A percentile compares a stretch with the other conserved stretches of the same genome.
These are phyloP conservation scores for Tylopilus sp. DNA, from an alignment of 768 basidiomycete species.

Conservation along the genomic window DNA sequence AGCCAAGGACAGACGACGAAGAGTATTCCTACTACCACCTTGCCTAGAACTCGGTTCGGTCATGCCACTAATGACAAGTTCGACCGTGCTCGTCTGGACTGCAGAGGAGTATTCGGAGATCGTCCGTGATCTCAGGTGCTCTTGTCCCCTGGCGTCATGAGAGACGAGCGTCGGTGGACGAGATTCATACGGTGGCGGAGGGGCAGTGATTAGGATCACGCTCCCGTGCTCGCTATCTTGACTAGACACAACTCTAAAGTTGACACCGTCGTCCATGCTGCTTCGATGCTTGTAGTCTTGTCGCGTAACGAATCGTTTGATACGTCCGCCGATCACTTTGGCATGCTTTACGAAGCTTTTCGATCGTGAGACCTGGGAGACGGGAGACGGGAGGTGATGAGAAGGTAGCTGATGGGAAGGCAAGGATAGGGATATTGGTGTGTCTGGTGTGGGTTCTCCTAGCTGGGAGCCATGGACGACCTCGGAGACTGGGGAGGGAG, in stretches of 20 bases:
- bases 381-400: neutral
- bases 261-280: conserved; percentile 21
- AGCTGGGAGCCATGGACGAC: conserved; percentile 1
- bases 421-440: conserved; percentile 1
- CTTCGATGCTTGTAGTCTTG: conserved; percentile 8
- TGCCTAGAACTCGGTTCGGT: conserved; percentile 14
- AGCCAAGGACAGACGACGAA: conserved; percentile 31
- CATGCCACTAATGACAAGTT: conserved; percentile 3
- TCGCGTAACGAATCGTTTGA: conserved; percentile 26
- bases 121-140: conserved; percentile 15
- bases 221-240: conserved; percentile 32
- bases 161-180: conserved; percentile 4
- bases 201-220: conserved; percentile 30
- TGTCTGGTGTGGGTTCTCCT: conserved; percentile 9
- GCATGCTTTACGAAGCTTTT: conserved; percentile 24
- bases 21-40: conserved; percentile 17
- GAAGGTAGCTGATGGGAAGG: conserved; percentile 7
- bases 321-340: conserved; percentile 26
- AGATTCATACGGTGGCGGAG: conserved; percentile 25
- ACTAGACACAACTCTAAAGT: conserved; percentile 16
- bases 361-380: conserved; percentile 11
- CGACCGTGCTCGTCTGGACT: conserved; percentile 11
- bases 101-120: conserved; percentile 25
- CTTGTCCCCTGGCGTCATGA: conserved; percentile 2
- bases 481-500: conserved; percentile 14